Evolutionary conservation across 192 early-diverging fungal species (phyloP).

Genomic region (Thamnidium elegans): DNA sequence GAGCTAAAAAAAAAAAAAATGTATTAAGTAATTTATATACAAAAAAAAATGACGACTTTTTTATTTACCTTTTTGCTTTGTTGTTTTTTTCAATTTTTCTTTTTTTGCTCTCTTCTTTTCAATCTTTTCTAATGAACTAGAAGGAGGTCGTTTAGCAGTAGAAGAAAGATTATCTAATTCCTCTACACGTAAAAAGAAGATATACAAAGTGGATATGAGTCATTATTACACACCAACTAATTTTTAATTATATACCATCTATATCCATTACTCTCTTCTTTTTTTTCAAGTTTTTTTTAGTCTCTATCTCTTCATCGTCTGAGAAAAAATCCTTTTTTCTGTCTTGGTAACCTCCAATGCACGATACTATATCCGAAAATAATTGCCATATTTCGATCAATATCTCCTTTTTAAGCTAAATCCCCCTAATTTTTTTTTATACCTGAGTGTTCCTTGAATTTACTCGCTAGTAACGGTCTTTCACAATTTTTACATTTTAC

Average conservation of each 20-base stretch:
- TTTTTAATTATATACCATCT: constrained; percentile 8
- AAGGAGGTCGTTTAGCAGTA: constrained; percentile 37
- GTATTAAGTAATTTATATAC: neutral
- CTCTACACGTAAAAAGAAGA: constrained; percentile 16
- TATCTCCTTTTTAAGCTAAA: neutral
- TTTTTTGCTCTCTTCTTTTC: constrained; percentile 59
- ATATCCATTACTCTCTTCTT: constrained; percentile 1
- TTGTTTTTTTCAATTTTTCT: constrained; percentile 46
- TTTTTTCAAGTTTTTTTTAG: neutral
- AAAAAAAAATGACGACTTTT: no score
- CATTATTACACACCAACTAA: neutral
- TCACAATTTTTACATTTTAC: constrained; percentile 66
- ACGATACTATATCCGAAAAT: no score
- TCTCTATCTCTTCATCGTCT: constrained; percentile 19
- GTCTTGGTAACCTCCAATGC: constrained; percentile 2
- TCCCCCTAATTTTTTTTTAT: constrained; percentile 1
- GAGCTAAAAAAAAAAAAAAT: constrained; percentile 30
- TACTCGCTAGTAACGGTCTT: constrained; percentile 61
- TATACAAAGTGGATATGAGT: no score
- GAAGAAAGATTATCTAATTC: constrained; percentile 20
- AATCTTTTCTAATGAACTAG: constrained; percentile 40
- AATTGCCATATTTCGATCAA: no score
- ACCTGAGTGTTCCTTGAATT: constrained; percentile 63
- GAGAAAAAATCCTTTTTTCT: constrained; percentile 11
- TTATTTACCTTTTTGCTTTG: constrained; percentile 56